Evolutionary conservation across 768 basidiomycete genomes (phyloP), one percentile per base, ranked within the genome.

Genomic region (Russula dissimulans): DNA sequence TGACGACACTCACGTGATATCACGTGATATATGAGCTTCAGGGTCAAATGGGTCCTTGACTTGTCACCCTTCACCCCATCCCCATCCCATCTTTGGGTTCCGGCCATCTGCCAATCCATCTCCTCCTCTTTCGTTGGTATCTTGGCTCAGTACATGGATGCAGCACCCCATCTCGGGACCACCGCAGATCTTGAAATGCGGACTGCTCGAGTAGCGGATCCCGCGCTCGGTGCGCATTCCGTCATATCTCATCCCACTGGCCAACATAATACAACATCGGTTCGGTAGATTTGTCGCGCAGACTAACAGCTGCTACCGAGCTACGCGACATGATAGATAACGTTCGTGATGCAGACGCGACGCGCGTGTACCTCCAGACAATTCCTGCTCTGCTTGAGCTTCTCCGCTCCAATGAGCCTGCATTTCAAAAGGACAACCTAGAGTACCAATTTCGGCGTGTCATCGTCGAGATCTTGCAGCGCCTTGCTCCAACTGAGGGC

Each of bases 381-480:
- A 83, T 91, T 54, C 86, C 86, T 15, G 81, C 86, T 29, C 73
- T 92, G 31, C 75, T 89, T 31, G 86, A 89, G 65, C 77, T 90
- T 17, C 76, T 93, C 48, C 84, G 82, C 55, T 81, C 81, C 42
- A 84, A 84, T 52, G 82, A 87, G 56, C 79, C 83, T 9, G 78
- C 85, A 3, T 82, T 82, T 57, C 79, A 81, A 59, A 88, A 83
- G 69, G 86, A 87, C 65, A 77, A 79, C 5, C 68, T 78, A 18
- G 88, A 90, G 71, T 87, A 88, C 73, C 82, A 85, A 66, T 91
- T 95, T 68, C 89, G 97, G 47, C 85, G 89, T 65, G 83, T 86
- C 42, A 79, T 97, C 15, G 79, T 98, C 60, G 91, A 97, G 69
- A 91, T 95, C 53, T 75, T 98, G 32, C 89, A 94, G 72, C 87